Percentiles rank a stretch among this genome's conserved stretches.
Conservation (phyloP, 2,329 filamentous ascomycete species). For the Sclerotinia subarctica region DNA sequence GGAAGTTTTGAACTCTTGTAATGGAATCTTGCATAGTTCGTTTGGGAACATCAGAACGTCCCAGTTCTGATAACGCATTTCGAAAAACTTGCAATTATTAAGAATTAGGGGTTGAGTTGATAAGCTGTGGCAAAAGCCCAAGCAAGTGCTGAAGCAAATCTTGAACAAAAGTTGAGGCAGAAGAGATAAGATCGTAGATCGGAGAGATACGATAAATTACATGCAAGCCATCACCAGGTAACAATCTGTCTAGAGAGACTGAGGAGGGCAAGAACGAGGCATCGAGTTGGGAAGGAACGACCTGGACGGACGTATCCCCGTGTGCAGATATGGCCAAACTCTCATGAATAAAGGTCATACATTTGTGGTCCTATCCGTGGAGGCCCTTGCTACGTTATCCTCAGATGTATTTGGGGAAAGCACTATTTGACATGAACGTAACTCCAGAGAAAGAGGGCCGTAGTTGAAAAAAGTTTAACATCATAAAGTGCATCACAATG, state of each 20-base stretch:
- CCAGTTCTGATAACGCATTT: conserved; percentile 84
- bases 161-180: conserved; percentile 3
- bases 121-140: conserved; percentile 10
- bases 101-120: conserved; percentile 11
- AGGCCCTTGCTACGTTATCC: neutral
- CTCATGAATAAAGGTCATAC: neutral
- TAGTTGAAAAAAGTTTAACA: neutral
- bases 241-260: neutral
- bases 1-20: conserved; percentile 78
- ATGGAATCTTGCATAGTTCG: conserved; percentile 59
- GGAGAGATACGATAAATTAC: neutral
- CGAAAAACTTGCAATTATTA: conserved; percentile 18
- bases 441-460: neutral
- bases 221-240: conserved; percentile 5
- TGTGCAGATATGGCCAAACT: neutral
- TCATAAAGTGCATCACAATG: neutral
- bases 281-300: conserved; percentile 5
- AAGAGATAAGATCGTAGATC: conserved; percentile 7
- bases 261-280: neutral
- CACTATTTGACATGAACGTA: neutral
- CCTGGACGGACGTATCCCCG: neutral
- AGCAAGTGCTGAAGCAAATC: conserved; percentile 20
- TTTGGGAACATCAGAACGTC: conserved; percentile 77
- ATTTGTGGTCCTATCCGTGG: neutral
- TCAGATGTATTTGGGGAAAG: neutral